phyloP scores from a whole-genome alignment of 768 basidiomycete genomes.

The Mycena metata region DNA sequence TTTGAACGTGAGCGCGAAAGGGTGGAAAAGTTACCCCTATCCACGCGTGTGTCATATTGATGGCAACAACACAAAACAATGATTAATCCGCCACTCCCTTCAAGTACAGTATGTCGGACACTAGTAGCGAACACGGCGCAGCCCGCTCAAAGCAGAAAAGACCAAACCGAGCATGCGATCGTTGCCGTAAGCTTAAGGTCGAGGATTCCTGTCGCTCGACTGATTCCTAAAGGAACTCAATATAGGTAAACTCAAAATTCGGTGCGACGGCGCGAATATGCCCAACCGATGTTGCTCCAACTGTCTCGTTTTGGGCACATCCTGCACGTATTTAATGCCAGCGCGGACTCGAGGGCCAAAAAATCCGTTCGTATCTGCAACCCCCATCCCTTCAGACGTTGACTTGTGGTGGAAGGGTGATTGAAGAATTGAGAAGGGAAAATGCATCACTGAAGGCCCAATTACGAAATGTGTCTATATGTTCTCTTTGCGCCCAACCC shows the following conservation, averaged over 20 bases:
- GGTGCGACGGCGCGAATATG: not conserved
- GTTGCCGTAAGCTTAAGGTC: no score
- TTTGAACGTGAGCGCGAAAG: no score
- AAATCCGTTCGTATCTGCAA: not conserved
- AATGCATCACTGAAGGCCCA: not conserved
- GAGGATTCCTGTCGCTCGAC: slow-evolving; percentile 27
- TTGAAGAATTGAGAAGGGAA: slow-evolving; percentile 7
- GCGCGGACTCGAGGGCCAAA: not conserved
- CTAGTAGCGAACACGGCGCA: no score
- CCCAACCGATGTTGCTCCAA: not conserved
- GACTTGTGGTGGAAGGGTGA: not conserved
- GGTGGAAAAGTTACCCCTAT: no score
- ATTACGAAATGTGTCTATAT: slow-evolving; percentile 8
- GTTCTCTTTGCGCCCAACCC: slow-evolving; percentile 8
- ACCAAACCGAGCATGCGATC: no score
- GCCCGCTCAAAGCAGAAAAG: not conserved
- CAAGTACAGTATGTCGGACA: no score
- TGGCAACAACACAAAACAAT: no score
- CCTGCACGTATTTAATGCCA: not conserved
- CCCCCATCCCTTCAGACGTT: not conserved
- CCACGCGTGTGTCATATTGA: no score
- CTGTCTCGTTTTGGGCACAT: not conserved
- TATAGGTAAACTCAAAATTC: no score
- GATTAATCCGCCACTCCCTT: no score
- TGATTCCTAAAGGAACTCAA: slow-evolving; percentile 18